Percentiles rank a stretch among this genome's conserved stretches.
Conservation (phyloP, 2,329 filamentous ascomycete genomes). For the Hirsutella rhossiliensis region DNA sequence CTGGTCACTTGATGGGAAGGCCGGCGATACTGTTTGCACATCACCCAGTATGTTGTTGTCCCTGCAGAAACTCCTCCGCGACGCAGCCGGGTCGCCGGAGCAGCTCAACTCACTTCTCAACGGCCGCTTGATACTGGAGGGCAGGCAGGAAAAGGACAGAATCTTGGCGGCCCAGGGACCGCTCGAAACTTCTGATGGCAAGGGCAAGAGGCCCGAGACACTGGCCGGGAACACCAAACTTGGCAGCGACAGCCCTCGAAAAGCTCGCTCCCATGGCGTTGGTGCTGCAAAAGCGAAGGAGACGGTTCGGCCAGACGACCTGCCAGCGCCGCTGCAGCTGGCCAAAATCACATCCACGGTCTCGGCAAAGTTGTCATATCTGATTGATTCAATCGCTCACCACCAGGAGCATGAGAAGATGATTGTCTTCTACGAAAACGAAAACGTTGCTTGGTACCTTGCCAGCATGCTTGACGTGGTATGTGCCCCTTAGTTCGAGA, state of each 20-base stretch:
- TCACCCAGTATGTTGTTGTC: conserved; percentile 36
- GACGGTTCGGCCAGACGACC: conserved; percentile 10
- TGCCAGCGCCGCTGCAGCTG: conserved; percentile 36
- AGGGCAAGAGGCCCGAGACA: conserved; percentile 10
- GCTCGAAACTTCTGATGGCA: conserved; percentile 6
- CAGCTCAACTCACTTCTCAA: conserved; percentile 35
- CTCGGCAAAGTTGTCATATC: conserved; percentile 78
- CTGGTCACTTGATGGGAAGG: conserved; percentile 54
- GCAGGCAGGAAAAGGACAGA: conserved; percentile 22
- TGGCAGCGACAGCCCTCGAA: conserved; percentile 23
- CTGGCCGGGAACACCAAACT: conserved; percentile 31
- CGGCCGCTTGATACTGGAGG: conserved; percentile 29
- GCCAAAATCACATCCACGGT: conserved; percentile 64
- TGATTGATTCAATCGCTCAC: conserved; percentile 59
- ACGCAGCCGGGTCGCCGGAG: conserved; percentile 28
- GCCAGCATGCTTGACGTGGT: conserved; percentile 68
- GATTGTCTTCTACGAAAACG: conserved; percentile 82
- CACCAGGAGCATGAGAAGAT: conserved; percentile 70
- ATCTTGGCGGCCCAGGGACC: conserved; percentile 13
- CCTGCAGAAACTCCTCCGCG: conserved; percentile 40
- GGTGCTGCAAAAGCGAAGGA: conserved; percentile 11
- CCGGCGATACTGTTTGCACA: conserved; percentile 37
- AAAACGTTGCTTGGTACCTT: conserved; percentile 78
- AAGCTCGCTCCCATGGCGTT: conserved; percentile 17
- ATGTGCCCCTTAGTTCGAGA: conserved; percentile 11